Base-by-base conservation (phyloP, 164 flowering plant genomes). In the Magnolia sinica region DNA sequence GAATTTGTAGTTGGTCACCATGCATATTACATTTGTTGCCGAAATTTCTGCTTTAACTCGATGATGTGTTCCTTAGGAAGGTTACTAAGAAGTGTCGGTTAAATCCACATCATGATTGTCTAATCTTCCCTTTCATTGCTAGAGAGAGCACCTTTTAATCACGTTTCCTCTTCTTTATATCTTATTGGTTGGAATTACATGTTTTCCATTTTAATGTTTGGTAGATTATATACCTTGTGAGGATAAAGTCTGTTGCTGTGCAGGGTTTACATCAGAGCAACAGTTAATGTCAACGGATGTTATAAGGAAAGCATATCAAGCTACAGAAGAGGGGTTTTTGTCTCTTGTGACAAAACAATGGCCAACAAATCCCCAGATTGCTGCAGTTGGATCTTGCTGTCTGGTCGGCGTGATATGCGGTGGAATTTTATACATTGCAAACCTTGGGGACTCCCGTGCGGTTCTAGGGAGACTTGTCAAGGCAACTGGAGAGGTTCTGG, bases 301-400 rank as follows among this genome's bases (percentile, higher is more conserved):
- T 9, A 90, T 91, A 70, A 72, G 87, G 50, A 88, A 91, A 76
- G 95, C 97, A 64, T 89, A 81, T 78, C 95, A 91, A 80, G 92
- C 94, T 11, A 92, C 97, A n/a, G 97, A 92, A 81, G 95, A 92
- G 29, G 95, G 95, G 19, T 91, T 92, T 76, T 29, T 87, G 20
- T 88, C 95, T 23, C 68, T 90, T 69, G 97, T 92, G n/a, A 81
- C 89, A 6, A 88, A 67, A 76, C 91, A 88, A 68, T 92, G 95
- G 95, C 83, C 88, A 3, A 82, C 82, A 78, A 89, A 82, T 73
- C 95, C 97, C 20, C 97, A 92, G 76, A 89, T 92, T 77, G 97
- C 97, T 71, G 92, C 97, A 4, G 95, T 92, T 67, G 97, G 97
- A 52, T 91, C 97, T 8, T 92, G 97, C 80, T 91, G 94, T 76